Evolutionary conservation across 2,329 filamentous ascomycete species (phyloP), one percentile per base, ranked within the genome.

Genomic region (Plectosphaerella cucumerina): DNA sequence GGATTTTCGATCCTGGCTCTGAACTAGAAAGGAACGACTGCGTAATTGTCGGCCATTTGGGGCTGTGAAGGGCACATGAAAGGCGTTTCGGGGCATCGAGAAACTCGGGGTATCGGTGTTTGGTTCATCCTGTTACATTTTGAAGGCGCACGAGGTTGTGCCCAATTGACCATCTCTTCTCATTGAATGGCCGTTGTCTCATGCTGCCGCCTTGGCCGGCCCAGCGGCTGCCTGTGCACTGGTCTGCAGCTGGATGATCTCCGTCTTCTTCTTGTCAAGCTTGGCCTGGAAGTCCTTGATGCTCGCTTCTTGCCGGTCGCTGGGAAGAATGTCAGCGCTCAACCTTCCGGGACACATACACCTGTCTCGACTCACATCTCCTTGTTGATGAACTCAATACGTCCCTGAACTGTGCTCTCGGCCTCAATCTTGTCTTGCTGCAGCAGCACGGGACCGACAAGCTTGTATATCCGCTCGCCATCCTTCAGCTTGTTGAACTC

Each of bases 391-490:
- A 93, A 97, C 58, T 96, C 91, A 47, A 99, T 70, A 21, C 94
- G 84, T 18, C 90, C 90, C 60, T 95, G 90, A 17, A 99, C 94
- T 0, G 91, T 92, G 76, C 89, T 87, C 58, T 91, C 85, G 0
- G 94, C 94, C 67, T 99, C 94, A 2, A 83, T 74, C 69, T 89
- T 92, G 52, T 97, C 94, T 70, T 99, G 94, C 77, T 97, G 97
- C 63, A 99, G 71, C 35, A 99, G 74, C 6, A 97, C 89, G 0
- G 94, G 94, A 0, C 94, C 94, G 44, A 96, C 85, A 41, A 97
- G 83, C 72, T 97, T 99, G 82, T 96, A 99, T 69, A 99, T 96
- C 57, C 85, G 90, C 63, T 95, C 88, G 60, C 87, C 87, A 35
- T 92, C 86, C 60, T 85, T 82, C 53, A 97, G 77, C 49, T 80